These are phyloP conservation scores for Sporothrix dimorphospora DNA, from an alignment of 2,329 filamentous ascomycete species.

Conservation along the genomic window DNA sequence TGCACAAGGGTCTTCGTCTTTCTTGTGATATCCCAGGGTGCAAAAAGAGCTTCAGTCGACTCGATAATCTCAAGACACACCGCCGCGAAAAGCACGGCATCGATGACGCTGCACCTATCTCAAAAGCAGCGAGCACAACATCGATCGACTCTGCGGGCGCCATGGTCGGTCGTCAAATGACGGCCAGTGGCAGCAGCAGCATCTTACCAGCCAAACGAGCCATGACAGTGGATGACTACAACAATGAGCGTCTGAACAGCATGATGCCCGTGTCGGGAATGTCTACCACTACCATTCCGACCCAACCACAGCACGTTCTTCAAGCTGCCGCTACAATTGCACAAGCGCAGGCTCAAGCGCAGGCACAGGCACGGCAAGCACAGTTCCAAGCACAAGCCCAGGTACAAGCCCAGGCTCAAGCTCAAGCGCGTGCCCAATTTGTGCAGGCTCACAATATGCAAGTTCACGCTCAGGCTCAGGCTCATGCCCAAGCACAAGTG, in stretches of 20 bases:
- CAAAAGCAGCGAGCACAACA: constrained; percentile 13
- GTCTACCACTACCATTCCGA: background rate
- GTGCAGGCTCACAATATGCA: background rate
- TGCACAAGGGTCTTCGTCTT: constrained; percentile 38
- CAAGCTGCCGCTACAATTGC: constrained; percentile 20
- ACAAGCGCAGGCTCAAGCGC: constrained; percentile 19
- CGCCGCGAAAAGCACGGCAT: constrained; percentile 40
- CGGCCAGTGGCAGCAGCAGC: background rate
- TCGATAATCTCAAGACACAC: constrained; percentile 41
- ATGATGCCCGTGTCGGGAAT: background rate
- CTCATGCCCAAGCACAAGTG: background rate
- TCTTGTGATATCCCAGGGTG: constrained; percentile 38
- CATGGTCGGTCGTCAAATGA: background rate
- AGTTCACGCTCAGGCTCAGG: background rate
- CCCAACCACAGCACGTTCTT: constrained; percentile 6
- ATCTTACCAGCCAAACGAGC: background rate
- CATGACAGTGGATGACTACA: constrained; percentile 14
- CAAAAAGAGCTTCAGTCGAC: constrained; percentile 39
- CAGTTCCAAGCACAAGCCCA: constrained; percentile 10
- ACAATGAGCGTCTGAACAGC: constrained; percentile 14
- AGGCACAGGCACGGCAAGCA: constrained; percentile 8
- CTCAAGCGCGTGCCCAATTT: background rate
- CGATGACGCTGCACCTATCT: constrained; percentile 30
- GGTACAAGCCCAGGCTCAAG: background rate
- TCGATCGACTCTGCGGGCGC: background rate